phyloP scores from a whole-genome alignment of 179 eudicot species.

The Silene noctiflora region DNA sequence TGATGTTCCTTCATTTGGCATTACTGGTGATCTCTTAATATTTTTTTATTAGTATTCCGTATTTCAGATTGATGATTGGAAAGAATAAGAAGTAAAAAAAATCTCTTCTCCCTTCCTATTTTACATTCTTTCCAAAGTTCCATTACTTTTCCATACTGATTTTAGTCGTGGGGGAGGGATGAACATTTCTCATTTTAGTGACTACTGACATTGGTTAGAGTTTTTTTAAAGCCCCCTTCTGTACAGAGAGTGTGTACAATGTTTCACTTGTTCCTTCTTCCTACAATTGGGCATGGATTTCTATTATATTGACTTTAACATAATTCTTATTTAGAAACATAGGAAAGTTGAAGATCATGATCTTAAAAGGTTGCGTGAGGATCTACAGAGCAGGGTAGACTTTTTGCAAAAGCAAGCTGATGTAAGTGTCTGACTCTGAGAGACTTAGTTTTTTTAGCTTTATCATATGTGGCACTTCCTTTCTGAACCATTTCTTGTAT shows the following conservation, averaged over 20 bases:
- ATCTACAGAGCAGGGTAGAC: constrained; percentile 85
- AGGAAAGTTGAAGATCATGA: constrained; percentile 55
- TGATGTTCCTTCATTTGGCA: not conserved
- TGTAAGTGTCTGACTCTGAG: constrained; percentile 34
- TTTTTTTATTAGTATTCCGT: too few relatives aligned
- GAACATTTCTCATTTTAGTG: not conserved
- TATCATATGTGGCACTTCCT: not conserved
- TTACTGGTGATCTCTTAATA: not conserved
- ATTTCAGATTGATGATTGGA: not conserved
- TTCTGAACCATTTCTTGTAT: constrained; percentile 21
- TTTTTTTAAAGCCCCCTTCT: not conserved
- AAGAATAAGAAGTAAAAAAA: not conserved
- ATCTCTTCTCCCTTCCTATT: not conserved
- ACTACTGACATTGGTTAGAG: not conserved
- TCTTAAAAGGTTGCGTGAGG: constrained; percentile 72
- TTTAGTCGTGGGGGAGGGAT: not conserved
- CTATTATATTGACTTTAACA: not conserved
- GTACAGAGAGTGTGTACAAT: not conserved
- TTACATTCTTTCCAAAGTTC: not conserved
- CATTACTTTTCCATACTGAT: not conserved
- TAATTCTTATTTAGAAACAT: constrained; percentile 50
- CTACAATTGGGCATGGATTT: not conserved
- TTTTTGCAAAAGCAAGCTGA: constrained; percentile 77
- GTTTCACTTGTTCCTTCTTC: not conserved
- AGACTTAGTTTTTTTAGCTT: constrained; percentile 14